phyloP scores from a whole-genome alignment of 257 asterid species.

The Penstemon barbatus region DNA sequence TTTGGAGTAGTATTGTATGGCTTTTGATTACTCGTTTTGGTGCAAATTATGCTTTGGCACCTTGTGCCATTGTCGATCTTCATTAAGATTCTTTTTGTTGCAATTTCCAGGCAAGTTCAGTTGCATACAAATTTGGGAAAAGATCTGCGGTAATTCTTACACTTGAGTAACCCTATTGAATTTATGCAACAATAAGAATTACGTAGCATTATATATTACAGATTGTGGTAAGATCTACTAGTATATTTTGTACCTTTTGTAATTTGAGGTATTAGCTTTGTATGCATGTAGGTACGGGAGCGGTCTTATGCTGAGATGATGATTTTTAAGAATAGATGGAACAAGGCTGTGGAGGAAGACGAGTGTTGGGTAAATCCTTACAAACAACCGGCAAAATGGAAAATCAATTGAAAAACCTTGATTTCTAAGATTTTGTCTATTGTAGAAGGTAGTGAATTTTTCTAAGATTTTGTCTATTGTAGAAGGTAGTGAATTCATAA shows the following conservation, averaged over 20 bases:
- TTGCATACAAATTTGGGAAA: slow-evolving; percentile 30
- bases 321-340: slow-evolving; percentile 63
- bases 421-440: neutral
- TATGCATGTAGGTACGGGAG: slow-evolving; percentile 51
- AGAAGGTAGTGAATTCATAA: neutral
- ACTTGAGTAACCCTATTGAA: no score
- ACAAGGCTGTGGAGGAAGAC: slow-evolving; percentile 54
- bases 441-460: no score
- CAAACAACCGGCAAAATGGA: slow-evolving; percentile 13
- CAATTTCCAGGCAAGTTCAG: slow-evolving; percentile 41
- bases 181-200: neutral
- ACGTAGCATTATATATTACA: no score
- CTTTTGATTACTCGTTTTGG: no score
- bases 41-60: slow-evolving; percentile 6
- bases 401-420: slow-evolving; percentile 13
- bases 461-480: neutral
- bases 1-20: neutral
- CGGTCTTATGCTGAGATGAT: slow-evolving; percentile 66
- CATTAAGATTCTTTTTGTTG: slow-evolving; percentile 1
- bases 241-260: neutral
- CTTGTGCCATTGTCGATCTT: neutral
- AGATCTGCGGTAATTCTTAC: slow-evolving; percentile 61
- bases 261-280: neutral
- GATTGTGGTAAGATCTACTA: neutral
- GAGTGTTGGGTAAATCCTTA: slow-evolving; percentile 78